Base-by-base conservation (phyloP, 129 eudicot genomes). In the Escallonia rubra region DNA sequence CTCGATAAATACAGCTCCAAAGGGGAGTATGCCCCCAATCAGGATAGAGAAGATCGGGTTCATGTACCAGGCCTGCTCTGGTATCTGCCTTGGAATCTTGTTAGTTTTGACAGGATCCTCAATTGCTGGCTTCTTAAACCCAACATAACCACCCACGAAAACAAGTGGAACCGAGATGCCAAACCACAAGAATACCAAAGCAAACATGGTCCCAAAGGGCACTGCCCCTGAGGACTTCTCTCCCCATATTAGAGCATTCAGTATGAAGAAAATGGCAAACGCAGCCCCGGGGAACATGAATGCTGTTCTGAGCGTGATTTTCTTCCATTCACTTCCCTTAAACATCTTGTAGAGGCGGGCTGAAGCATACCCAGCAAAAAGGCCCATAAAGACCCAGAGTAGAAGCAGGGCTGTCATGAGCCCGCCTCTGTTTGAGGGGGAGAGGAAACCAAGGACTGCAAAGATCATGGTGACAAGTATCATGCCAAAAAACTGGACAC, bases 41-140 rank as follows among this genome's bases (percentile, higher is more conserved):
- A 83, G 61, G 78, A 83, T 80, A 6, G 89, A 83, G 74, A 79
- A 83, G 57, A 83, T 43, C 5, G 89, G 89, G 70, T 83, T 81
- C 89, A 83, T 80, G 76, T 79, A 83, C 89, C 89, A 83, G 8
- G 89, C 89, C 65, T 83, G 89, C 74, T 83, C 89, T 3, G 89
- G 89, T 41, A 83, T 74, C 56, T 83, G 89, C 64, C 89, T 73
- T 7, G 84, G 88, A 54, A 83, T 83, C 64, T 83, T 83, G 69
- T 83, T 83, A 38, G 88, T 83, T 76, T 83, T 83, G 41, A 83
- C 88, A 7, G 88, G 88, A 64, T 79, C 81, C 43, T 83, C 88
- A 7, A 76, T 69, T 5, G 79, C 72, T 15, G 80, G 83, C 73
- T 82, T 82, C 57, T 59, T 78, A 57, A 82, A 78, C 9, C 87